phyloP scores from a whole-genome alignment of 352 stramenopile species.

The Phytophthora rubi region DNA sequence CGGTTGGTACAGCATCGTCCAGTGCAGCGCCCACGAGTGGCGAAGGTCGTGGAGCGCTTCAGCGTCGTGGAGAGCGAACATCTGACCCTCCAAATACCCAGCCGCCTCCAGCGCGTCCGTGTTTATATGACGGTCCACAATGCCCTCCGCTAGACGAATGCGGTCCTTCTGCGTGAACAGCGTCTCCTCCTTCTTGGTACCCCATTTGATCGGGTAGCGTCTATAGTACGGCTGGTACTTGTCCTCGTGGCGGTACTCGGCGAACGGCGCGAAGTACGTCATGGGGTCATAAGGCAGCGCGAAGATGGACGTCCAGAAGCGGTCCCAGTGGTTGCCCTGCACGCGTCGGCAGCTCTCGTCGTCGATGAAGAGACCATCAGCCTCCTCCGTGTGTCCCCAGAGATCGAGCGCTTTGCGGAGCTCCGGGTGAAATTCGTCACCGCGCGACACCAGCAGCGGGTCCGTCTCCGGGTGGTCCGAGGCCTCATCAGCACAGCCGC shows the following conservation, averaged over 20 bases:
- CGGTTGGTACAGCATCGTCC: constrained; percentile 81
- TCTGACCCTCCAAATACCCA: constrained; percentile 63
- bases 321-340: constrained; percentile 24
- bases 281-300: constrained; percentile 72
- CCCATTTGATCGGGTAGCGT: constrained; percentile 81
- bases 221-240: constrained; percentile 85
- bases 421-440: constrained; percentile 69
- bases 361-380: constrained; percentile 66
- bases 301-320: constrained; percentile 68
- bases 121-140: constrained; percentile 83
- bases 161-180: constrained; percentile 85
- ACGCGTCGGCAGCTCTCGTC: constrained; percentile 48
- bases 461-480: constrained; percentile 74
- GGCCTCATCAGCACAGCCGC: constrained; percentile 42
- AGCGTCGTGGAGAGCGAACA: constrained; percentile 90
- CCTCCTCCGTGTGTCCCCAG: constrained; percentile 82
- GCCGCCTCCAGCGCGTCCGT: constrained; percentile 65
- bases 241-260: constrained; percentile 75
- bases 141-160: constrained; percentile 72
- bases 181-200: constrained; percentile 70
- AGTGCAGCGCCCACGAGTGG: constrained; percentile 75
- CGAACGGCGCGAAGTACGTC: constrained; percentile 85
- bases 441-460: constrained; percentile 66
- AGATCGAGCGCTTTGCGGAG: constrained; percentile 55
- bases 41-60: constrained; percentile 76